Conservation (phyloP, 1,139 yeast genomes). For the Blastobotrys serpentis region DNA sequence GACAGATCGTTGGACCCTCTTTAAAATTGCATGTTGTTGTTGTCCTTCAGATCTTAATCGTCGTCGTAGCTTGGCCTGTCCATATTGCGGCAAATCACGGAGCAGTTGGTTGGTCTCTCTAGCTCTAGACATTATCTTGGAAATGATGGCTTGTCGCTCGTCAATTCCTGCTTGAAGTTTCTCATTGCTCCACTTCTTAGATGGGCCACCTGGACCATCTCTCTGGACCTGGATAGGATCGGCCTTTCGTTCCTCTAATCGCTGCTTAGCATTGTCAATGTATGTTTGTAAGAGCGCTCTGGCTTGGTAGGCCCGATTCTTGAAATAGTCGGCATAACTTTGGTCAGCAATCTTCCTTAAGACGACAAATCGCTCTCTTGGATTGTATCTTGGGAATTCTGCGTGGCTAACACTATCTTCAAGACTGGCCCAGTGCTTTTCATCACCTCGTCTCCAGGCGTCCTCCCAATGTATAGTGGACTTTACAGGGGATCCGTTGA, state of each 20-base stretch:
- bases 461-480: constrained; percentile 71
- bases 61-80: constrained; percentile 14
- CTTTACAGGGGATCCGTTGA: constrained; percentile 41
- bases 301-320: constrained; percentile 10
- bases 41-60: constrained; percentile 18
- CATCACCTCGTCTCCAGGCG: constrained; percentile 82
- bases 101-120: constrained; percentile 13
- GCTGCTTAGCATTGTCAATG: constrained; percentile 13
- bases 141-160: constrained; percentile 10
- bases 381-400: constrained; percentile 57
- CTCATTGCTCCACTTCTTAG: constrained; percentile 15
- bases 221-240: not conserved
- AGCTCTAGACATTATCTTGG: constrained; percentile 17
- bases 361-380: constrained; percentile 63
- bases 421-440: constrained; percentile 52
- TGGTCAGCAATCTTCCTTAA: constrained; percentile 54
- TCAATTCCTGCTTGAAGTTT: constrained; percentile 15
- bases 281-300: constrained; percentile 13
- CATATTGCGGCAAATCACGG: constrained; percentile 17
- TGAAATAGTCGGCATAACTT: constrained; percentile 15
- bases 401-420: constrained; percentile 51
- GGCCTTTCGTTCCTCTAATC: constrained; percentile 11
- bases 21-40: constrained; percentile 18
- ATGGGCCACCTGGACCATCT: constrained; percentile 20
- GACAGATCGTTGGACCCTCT: constrained; percentile 19